Conservation (phyloP, 2,329 filamentous ascomycete species). For the Dissoconium aciculare region DNA sequence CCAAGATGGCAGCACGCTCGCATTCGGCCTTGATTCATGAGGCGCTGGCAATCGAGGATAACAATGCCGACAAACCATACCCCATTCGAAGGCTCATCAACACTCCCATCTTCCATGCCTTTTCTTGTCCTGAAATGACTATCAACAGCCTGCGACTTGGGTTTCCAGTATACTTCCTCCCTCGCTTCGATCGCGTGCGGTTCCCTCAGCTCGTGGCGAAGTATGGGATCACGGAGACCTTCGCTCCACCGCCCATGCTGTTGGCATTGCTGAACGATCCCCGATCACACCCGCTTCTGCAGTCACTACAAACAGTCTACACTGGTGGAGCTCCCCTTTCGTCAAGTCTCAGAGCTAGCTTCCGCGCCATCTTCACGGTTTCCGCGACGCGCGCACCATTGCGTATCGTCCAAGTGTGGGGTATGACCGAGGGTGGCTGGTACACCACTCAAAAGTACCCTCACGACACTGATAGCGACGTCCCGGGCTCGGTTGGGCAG, state of each 20-base stretch:
- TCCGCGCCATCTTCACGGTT: constrained; percentile 28
- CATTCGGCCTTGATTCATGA: constrained; percentile 26
- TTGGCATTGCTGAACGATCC: constrained; percentile 19
- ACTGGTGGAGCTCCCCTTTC: constrained; percentile 38
- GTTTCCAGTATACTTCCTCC: constrained; percentile 33
- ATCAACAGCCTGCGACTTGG: constrained; percentile 34
- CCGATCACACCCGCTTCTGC: constrained; percentile 26
- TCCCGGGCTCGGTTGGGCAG: constrained; percentile 33
- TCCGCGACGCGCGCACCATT: constrained; percentile 26
- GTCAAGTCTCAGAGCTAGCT: constrained; percentile 28
- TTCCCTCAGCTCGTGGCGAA: constrained; percentile 24
- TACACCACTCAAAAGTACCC: constrained; percentile 27
- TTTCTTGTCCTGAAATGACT: constrained; percentile 33
- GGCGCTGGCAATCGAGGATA: constrained; percentile 18
- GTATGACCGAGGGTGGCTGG: constrained; percentile 40
- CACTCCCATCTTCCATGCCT: constrained; percentile 41
- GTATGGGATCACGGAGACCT: constrained; percentile 34
- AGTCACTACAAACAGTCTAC: constrained; percentile 30
- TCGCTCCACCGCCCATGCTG: constrained; percentile 34
- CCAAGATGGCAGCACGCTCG: constrained; percentile 28
- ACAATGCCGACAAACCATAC: constrained; percentile 17
- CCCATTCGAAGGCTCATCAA: constrained; percentile 32
- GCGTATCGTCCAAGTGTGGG: constrained; percentile 36
- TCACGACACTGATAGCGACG: constrained; percentile 28
- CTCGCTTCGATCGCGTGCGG: constrained; percentile 27